Conservation (phyloP, 2,329 filamentous ascomycete genomes). For the Beauveria sp. region DNA sequence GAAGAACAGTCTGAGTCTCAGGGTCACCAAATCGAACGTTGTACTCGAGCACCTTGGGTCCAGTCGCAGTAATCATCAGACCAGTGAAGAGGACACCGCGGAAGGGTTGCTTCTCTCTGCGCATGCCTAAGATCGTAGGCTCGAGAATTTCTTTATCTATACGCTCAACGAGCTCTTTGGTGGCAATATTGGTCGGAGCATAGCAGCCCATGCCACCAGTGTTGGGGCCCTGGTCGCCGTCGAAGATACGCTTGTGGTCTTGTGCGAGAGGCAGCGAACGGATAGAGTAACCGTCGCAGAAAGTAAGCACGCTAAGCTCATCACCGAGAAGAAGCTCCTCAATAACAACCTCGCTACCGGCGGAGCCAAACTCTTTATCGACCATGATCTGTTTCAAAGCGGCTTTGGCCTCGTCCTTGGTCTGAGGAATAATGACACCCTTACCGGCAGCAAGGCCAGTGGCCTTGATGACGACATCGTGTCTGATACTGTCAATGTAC, state of each 20-base stretch:
- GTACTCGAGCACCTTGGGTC: conserved; percentile 82
- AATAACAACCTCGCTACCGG: conserved; percentile 87
- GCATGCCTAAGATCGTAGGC: conserved; percentile 85
- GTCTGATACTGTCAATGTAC: conserved; percentile 64
- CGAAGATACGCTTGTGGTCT: conserved; percentile 92
- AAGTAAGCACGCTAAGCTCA: conserved; percentile 84
- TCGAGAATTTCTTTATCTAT: conserved; percentile 79
- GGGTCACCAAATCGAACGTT: conserved; percentile 91
- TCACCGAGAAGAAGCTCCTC: conserved; percentile 90
- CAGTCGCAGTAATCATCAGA: conserved; percentile 81
- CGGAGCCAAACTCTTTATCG: conserved; percentile 74
- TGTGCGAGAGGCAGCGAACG: conserved; percentile 82
- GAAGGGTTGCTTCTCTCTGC: conserved; percentile 66
- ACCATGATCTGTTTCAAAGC: conserved; percentile 89
- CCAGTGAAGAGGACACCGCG: conserved; percentile 77
- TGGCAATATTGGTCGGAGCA: conserved; percentile 76
- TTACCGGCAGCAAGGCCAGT: conserved; percentile 89
- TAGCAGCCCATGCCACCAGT: conserved; percentile 98
- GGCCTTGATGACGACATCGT: conserved; percentile 88
- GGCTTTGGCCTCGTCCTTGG: conserved; percentile 72
- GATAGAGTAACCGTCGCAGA: conserved; percentile 83
- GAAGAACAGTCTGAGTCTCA: conserved; percentile 80
- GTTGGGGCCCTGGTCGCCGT: conserved; percentile 85
- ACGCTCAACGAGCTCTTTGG: conserved; percentile 64
- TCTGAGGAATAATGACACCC: conserved; percentile 82